Base-by-base conservation (phyloP, 2,329 filamentous ascomycete genomes). In the Cyphellophora attinorum region DNA sequence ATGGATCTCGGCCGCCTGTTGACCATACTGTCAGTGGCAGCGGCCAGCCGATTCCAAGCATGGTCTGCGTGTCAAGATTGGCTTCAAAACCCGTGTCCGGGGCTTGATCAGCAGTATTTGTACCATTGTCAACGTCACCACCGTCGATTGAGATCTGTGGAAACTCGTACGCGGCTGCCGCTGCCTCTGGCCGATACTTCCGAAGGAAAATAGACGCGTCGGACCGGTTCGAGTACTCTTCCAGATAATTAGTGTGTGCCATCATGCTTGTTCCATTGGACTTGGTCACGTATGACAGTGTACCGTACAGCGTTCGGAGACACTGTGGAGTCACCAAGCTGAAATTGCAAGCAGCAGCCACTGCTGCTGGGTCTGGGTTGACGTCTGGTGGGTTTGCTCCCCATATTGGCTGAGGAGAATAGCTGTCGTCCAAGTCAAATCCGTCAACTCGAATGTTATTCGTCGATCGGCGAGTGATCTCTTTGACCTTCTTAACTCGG, bases 11-110 rank as follows among this genome's bases (percentile, higher is more conserved):
- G n/a, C 73, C 74, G 14, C 67, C 73, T 6, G 69, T 73, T 6
- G 66, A 68, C 52, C 66, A 79, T 31, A 67, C 68, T 6, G 58
- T 63, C 27, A 76, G 63, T 3, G 67, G 68, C 15, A 40, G 42
- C 37, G 47, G 12, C 52, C 48, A 25, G 48, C 55, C 35, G 12
- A 44, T 38, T 11, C 41, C 41, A 33, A 46, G 38, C 38, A 46
- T 46, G 23, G 44, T 41, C n/a, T 46, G 41, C 13, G 39, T 39
- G 25, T 46, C 43, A n/a, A 46, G 28, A 19, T 46, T 39, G 12
- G 41, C 43, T 18, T 46, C 43, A n/a, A n/a, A n/a, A n/a, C n/a
- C n/a, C 18, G 29, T 21, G 18, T 40, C 43, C n/a, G n/a, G 11
- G 4, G 8, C 38, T 11, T 40, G 30, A 2, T 32, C 38, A 10